Percentiles rank a stretch among this genome's conserved stretches.
phyloP scores from a whole-genome alignment of 768 basidiomycete genomes.

The Krasilnikovozyma curviuscula region DNA sequence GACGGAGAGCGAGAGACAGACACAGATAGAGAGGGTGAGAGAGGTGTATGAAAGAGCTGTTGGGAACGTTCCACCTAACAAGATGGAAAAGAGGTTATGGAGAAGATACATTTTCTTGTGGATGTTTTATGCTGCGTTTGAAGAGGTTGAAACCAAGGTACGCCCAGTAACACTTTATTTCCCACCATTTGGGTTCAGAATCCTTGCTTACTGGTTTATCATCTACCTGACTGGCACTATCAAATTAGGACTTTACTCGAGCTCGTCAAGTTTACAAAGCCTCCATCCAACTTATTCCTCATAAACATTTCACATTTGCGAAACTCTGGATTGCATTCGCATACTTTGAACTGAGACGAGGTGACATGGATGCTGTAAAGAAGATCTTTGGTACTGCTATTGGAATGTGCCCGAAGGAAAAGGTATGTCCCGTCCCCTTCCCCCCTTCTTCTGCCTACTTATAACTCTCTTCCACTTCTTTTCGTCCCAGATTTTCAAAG shows the following conservation, averaged over 20 bases:
- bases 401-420: slow-evolving; percentile 90
- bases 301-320: slow-evolving; percentile 92
- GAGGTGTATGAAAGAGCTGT: slow-evolving; percentile 94
- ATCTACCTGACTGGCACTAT: neutral
- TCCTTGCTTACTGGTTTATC: neutral
- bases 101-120: slow-evolving; percentile 37
- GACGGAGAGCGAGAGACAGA: slow-evolving; percentile 29
- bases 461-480: too few relatives aligned
- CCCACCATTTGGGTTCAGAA: neutral
- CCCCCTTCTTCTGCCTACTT: too few relatives aligned
- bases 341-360: slow-evolving; percentile 68
- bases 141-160: slow-evolving; percentile 88
- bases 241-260: slow-evolving; percentile 53
- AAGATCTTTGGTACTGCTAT: slow-evolving; percentile 77
- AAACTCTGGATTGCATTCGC: slow-evolving; percentile 90
- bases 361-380: slow-evolving; percentile 64
- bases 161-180: slow-evolving; percentile 13
- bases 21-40: slow-evolving; percentile 48
- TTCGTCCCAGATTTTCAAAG: too few relatives aligned
- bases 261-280: slow-evolving; percentile 84
- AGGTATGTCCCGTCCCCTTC: too few relatives aligned
- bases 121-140: slow-evolving; percentile 89
- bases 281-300: slow-evolving; percentile 68
- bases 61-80: slow-evolving; percentile 81
- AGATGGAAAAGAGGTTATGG: slow-evolving; percentile 70